Conservation (phyloP, 108 stramenopile species). For the Phaeodactylum tricornutum region DNA sequence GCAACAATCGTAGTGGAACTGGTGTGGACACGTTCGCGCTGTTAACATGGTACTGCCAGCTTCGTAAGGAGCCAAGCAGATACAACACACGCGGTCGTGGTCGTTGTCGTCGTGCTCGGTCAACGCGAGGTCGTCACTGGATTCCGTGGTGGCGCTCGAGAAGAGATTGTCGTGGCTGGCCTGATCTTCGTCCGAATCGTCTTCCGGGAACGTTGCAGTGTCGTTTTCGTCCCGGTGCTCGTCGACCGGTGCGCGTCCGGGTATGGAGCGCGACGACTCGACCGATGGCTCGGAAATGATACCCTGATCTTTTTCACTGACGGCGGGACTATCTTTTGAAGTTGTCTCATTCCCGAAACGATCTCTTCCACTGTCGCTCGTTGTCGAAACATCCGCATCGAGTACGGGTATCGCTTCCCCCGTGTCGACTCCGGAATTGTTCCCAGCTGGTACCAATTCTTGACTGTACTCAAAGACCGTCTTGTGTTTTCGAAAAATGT, state of each 20-base stretch:
- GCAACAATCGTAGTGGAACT: conserved; percentile 23
- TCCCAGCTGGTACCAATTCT: too few species aligned
- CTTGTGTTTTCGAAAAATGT: too few species aligned
- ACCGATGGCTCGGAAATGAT: too few species aligned
- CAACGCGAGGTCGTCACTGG: background rate
- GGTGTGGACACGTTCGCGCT: conserved; percentile 12
- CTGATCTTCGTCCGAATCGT: background rate
- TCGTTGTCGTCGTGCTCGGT: background rate
- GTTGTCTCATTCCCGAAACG: too few species aligned
- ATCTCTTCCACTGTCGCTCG: too few species aligned
- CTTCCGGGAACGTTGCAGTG: too few species aligned
- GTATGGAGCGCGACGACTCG: too few species aligned
- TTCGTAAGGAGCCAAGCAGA: conserved; percentile 5
- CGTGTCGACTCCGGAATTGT: background rate
- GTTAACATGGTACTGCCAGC: conserved; percentile 15
- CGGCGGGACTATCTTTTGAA: too few species aligned
- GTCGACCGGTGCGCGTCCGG: too few species aligned
- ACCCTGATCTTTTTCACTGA: too few species aligned
- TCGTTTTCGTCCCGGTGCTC: too few species aligned
- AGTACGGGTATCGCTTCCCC: background rate
- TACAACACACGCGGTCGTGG: conserved; percentile 1
- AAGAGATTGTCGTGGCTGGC: background rate
- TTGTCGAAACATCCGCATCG: background rate
- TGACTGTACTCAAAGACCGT: too few species aligned
- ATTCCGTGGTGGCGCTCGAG: background rate